Percentiles rank a stretch among this genome's conserved stretches.
Conservation (phyloP, 345 rosid species). For the Mallotus nudiflorus region DNA sequence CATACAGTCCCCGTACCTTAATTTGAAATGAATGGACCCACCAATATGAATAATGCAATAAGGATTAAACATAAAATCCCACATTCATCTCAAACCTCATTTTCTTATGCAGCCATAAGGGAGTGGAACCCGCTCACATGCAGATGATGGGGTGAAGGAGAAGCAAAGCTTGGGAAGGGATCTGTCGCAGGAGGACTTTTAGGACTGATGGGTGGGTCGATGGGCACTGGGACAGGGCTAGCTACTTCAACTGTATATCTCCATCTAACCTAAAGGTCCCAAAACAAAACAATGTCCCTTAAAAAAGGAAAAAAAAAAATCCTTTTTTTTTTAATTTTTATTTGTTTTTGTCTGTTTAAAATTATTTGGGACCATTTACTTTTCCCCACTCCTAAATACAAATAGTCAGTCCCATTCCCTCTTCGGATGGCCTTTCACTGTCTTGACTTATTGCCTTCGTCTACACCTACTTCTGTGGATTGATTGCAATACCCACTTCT, state of each 20-base stretch:
- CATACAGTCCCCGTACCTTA: too few species aligned
- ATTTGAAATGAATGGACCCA: background rate
- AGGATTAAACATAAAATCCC: too few species aligned
- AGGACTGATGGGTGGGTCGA: background rate
- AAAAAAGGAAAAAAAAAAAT: too few species aligned
- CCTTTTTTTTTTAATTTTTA: too few species aligned
- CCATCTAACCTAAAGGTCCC: too few species aligned
- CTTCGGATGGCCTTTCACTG: conserved; percentile 42
- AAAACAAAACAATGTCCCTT: conserved; percentile 11
- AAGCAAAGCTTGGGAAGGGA: too few species aligned
- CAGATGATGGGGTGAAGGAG: conserved; percentile 20
- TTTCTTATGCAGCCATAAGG: too few species aligned
- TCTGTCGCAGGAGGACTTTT: conserved; percentile 3
- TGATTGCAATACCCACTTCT: too few species aligned
- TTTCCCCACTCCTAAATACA: too few species aligned
- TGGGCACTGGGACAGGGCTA: background rate
- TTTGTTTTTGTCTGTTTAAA: too few species aligned
- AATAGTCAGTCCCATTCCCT: conserved; percentile 9
- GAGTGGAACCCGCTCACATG: conserved; percentile 29
- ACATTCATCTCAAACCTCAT: too few species aligned
- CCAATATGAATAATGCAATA: background rate
- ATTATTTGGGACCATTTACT: conserved; percentile 12
- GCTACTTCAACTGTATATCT: too few species aligned
- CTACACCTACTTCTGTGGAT: conserved; percentile 10
- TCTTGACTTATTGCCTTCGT: conserved; percentile 33